Evolutionary conservation across 768 basidiomycete species (phyloP).

Genomic region (Boletus subparvulus): DNA sequence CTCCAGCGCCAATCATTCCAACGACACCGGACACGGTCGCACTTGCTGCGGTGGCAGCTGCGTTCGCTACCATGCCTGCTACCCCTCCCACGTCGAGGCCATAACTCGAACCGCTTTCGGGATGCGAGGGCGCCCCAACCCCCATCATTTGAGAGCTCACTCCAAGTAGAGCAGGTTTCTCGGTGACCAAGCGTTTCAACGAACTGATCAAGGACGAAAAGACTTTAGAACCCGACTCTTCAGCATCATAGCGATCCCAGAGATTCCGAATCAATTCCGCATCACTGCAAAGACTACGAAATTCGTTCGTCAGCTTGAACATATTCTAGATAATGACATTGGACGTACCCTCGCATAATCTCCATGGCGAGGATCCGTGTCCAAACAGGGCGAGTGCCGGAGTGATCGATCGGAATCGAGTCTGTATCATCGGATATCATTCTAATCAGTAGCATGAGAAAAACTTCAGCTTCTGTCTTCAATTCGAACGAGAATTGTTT

Average conservation of each 20-base stretch:
- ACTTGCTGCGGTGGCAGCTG: constrained; percentile 78
- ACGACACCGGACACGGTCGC: constrained; percentile 83
- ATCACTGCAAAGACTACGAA: constrained; percentile 68
- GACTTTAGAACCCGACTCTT: constrained; percentile 61
- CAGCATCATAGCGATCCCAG: constrained; percentile 76
- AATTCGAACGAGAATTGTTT: constrained; percentile 88
- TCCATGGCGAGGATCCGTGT: constrained; percentile 92
- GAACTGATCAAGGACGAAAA: constrained; percentile 79
- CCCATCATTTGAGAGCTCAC: constrained; percentile 79
- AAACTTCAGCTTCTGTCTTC: constrained; percentile 81
- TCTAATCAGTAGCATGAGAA: constrained; percentile 70
- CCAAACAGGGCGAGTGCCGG: constrained; percentile 63
- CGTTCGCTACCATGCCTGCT: constrained; percentile 81
- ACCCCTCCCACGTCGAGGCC: constrained; percentile 64
- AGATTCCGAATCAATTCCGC: constrained; percentile 73
- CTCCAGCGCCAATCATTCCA: constrained; percentile 75
- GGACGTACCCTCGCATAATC: constrained; percentile 74
- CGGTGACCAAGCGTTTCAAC: constrained; percentile 82
- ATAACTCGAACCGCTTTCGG: constrained; percentile 38
- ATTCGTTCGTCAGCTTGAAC: constrained; percentile 1
- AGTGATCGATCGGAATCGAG: constrained; percentile 28
- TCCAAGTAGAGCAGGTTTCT: constrained; percentile 84
- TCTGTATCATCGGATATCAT: constrained; percentile 57
- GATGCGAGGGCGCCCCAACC: constrained; percentile 53
- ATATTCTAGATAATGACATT: background rate